These are phyloP conservation scores for Caryopteris hybrid DNA, from an alignment of 305 asterid genomes.

Conservation along the genomic window DNA sequence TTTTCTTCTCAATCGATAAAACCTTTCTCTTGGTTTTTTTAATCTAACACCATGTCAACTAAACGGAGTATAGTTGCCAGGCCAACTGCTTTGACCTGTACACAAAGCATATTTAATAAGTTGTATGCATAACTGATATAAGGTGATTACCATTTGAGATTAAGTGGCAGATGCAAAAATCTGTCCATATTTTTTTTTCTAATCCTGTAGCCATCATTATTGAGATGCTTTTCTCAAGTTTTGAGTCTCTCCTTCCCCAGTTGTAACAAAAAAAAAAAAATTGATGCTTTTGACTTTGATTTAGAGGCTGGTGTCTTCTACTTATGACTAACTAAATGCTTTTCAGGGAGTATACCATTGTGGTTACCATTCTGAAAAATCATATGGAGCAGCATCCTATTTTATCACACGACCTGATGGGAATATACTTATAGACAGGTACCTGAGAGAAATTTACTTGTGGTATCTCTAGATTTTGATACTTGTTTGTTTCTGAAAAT, in stretches of 20 bases:
- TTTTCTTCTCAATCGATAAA: too few species aligned
- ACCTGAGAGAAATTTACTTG: not conserved
- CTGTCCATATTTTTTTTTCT: not conserved
- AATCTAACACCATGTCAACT: too few species aligned
- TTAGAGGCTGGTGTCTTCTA: not conserved
- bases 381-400: conserved; percentile 66
- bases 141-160: not conserved
- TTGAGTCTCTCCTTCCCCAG: too few species aligned
- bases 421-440: conserved; percentile 71
- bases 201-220: too few species aligned
- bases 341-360: conserved; percentile 72
- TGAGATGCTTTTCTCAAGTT: too few species aligned
- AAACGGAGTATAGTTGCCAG: too few species aligned
- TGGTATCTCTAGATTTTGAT: not conserved
- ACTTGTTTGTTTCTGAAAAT: not conserved
- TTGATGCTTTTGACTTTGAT: too few species aligned
- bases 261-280: too few species aligned
- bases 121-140: too few species aligned
- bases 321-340: conserved; percentile 10
- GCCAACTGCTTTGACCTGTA: conserved; percentile 1
- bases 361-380: conserved; percentile 70
- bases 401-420: conserved; percentile 57
- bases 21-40: too few species aligned
- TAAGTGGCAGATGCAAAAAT: not conserved
- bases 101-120: too few species aligned